Percentiles rank a stretch among this genome's conserved stretches.
These are phyloP conservation scores for Pseudogymnoascus sp. DNA, from an alignment of 2,329 filamentous ascomycete genomes.

Conservation along the genomic window DNA sequence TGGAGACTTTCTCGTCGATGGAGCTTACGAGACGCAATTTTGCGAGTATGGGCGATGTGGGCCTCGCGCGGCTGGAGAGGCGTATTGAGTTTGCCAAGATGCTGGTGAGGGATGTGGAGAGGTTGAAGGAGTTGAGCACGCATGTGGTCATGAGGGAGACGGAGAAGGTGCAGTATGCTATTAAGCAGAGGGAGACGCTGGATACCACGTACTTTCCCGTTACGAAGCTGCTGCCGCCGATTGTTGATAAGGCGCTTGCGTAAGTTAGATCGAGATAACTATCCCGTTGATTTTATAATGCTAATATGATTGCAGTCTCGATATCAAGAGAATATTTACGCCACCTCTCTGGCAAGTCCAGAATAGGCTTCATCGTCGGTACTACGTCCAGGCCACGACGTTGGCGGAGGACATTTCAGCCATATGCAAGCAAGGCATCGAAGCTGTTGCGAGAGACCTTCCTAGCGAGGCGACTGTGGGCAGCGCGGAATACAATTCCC, in stretches of 20 bases:
- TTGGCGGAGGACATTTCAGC: slow-evolving; percentile 52
- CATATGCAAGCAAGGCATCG: slow-evolving; percentile 45
- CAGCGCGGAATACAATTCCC: slow-evolving; percentile 28
- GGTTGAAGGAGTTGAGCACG: slow-evolving; percentile 62
- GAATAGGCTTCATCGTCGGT: slow-evolving; percentile 42
- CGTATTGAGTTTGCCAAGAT: slow-evolving; percentile 82
- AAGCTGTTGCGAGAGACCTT: slow-evolving; percentile 16
- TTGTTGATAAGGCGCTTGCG: slow-evolving; percentile 72
- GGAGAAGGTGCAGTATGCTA: slow-evolving; percentile 67
- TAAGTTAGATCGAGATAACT: slow-evolving; percentile 44
- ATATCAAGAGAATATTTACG: slow-evolving; percentile 53
- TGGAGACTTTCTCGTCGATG: slow-evolving; percentile 96
- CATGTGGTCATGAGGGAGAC: slow-evolving; percentile 68
- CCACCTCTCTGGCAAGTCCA: slow-evolving; percentile 44
- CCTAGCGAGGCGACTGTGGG: slow-evolving; percentile 21
- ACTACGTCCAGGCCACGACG: slow-evolving; percentile 49
- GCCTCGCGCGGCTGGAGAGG: slow-evolving; percentile 66
- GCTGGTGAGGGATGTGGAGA: slow-evolving; percentile 68
- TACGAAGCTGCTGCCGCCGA: slow-evolving; percentile 64
- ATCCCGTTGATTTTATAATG: slow-evolving; percentile 18
- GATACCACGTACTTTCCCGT: slow-evolving; percentile 91
- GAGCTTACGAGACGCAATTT: slow-evolving; percentile 94
- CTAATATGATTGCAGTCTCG: slow-evolving; percentile 48
- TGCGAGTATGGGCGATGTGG: slow-evolving; percentile 83
- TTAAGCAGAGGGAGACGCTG: slow-evolving; percentile 70